Base-by-base conservation (phyloP, 2,329 filamentous ascomycete genomes). In the Leptographium procerum region DNA sequence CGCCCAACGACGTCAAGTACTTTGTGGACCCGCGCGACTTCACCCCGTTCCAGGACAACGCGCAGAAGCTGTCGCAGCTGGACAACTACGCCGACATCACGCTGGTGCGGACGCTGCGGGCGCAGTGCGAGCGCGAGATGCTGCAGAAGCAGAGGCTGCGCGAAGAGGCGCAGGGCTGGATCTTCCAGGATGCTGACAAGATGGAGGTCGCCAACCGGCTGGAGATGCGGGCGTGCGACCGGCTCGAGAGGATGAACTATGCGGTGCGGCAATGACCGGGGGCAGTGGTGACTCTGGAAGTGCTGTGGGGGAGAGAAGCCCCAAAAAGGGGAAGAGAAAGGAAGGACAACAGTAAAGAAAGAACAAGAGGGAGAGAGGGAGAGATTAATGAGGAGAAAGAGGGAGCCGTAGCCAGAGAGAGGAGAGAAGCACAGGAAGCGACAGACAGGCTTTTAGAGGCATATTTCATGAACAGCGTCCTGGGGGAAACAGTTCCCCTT, bases 141-240 rank as follows among this genome's bases (percentile, higher is more conserved):
- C 73, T 80, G 53, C 75, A 80, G 56, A 81, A 86, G 70, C 80
- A 84, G 67, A 78, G 84, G 63, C 76, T 91, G 71, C 77, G 85
- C 62, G 84, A 95, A 63, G 86, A 89, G 53, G 91, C 91, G 0
- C 84, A 88, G 65, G 91, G 91, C 4, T 96, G 91, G 87, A 90
- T 96, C 68, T 91, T 84, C 70, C 83, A 85, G 58, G 90, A 96
- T 66, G 78, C 84, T 56, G 85, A 86, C 62, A 91, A 90, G 76
- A 83, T 95, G 83, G 81, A 85, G 61, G 72, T 83, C 60, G 91
- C 91, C 33, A 72, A 77, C 36, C 70, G 71, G 22, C 79, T 74
- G 61, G 73, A 75, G 61, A 78, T 77, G 75, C 74, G 74, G 19
- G 75, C 75, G 57, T 86, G 83, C 66, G 70, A 76, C 61, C 72